Conservation (phyloP, 257 asterid species). For the Lavandula angustifolia region DNA sequence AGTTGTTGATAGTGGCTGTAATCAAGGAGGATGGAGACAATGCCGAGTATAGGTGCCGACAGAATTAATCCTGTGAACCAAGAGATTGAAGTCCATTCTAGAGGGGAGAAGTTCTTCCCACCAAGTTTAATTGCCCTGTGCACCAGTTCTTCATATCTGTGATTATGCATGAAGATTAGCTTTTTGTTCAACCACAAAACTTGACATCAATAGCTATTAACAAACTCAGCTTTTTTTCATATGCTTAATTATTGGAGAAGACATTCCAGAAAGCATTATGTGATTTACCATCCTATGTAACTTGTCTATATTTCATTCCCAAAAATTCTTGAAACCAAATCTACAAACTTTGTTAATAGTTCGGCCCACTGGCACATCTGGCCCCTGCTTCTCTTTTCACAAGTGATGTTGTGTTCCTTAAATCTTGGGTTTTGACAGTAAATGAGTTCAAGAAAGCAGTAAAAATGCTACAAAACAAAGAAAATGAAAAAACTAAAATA, state of each 20-base stretch:
- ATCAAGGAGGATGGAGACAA: constrained; percentile 66
- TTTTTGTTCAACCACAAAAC: not conserved
- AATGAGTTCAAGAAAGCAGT: too few relatives aligned
- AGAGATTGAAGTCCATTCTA: constrained; percentile 77
- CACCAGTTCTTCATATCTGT: constrained; percentile 67
- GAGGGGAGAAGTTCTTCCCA: constrained; percentile 50
- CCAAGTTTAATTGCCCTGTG: constrained; percentile 50
- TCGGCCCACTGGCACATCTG: too few relatives aligned
- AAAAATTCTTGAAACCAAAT: too few relatives aligned
- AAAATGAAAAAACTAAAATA: not conserved
- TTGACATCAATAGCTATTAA: constrained; percentile 12
- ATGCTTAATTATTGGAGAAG: not conserved
- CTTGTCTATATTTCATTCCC: too few relatives aligned
- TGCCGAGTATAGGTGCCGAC: constrained; percentile 66
- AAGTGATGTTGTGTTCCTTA: too few relatives aligned
- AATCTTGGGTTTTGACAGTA: not conserved
- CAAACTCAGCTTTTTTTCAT: too few relatives aligned
- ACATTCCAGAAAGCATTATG: not conserved
- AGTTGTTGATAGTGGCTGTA: constrained; percentile 62
- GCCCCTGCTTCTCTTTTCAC: too few relatives aligned
- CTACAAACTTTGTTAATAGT: too few relatives aligned
- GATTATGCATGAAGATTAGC: not conserved
- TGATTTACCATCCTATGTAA: not conserved
- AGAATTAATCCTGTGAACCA: constrained; percentile 76
- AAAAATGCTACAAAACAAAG: not conserved